These are phyloP conservation scores for Gomphus sp. DNA, from an alignment of 1,284 basidiomycete species.

Conservation along the genomic window DNA sequence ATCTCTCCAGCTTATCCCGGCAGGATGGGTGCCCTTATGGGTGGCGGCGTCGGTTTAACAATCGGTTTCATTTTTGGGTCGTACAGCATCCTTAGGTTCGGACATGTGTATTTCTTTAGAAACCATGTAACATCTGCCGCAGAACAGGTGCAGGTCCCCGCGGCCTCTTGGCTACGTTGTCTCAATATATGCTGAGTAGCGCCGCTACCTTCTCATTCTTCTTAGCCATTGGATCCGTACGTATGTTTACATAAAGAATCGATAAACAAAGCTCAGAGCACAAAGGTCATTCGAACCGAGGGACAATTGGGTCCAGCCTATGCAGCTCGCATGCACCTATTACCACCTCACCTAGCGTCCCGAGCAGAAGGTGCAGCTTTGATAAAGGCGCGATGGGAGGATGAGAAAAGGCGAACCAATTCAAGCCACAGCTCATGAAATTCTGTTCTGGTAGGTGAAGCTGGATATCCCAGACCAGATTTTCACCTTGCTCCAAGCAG, in stretches of 20 bases:
- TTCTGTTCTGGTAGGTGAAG: background rate
- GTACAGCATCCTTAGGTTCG: conserved; percentile 81
- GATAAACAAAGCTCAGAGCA: conserved; percentile 9
- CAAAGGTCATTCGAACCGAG: conserved; percentile 70
- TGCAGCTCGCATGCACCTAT: conserved; percentile 39
- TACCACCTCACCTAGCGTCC: conserved; percentile 45
- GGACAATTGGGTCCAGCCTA: conserved; percentile 19
- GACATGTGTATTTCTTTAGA: conserved; percentile 10
- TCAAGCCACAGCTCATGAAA: conserved; percentile 14
- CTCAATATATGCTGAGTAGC: conserved; percentile 90
- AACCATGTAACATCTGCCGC: conserved; percentile 10
- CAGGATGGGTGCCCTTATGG: conserved; percentile 92
- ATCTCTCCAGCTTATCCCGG: conserved; percentile 11
- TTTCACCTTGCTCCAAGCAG: background rate
- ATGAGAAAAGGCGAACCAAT: conserved; percentile 30
- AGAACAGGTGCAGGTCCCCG: conserved; percentile 85
- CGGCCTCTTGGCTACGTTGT: conserved; percentile 79
- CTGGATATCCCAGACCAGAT: background rate
- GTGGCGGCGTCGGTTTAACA: conserved; percentile 84
- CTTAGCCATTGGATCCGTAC: conserved; percentile 74
- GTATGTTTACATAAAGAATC: conserved; percentile 18
- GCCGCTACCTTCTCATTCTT: conserved; percentile 84
- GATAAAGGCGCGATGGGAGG: conserved; percentile 65
- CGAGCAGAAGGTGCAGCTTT: conserved; percentile 55
- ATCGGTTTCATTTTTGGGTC: conserved; percentile 95